These are phyloP conservation scores for Anthracocystis setariae DNA, from an alignment of 1,284 basidiomycete species.

Conservation along the genomic window DNA sequence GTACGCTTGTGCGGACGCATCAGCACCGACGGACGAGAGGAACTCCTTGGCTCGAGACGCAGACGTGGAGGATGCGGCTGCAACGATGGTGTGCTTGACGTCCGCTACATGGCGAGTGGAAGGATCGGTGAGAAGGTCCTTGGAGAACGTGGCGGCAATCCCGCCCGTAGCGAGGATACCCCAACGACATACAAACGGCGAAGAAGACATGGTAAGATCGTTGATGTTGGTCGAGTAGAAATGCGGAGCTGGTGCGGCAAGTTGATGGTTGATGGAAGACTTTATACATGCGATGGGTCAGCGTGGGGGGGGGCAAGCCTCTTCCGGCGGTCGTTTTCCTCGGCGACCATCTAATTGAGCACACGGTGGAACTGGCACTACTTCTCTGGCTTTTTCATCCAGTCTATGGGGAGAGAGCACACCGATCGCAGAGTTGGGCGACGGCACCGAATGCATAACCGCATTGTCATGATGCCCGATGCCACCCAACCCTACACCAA, in stretches of 20 bases:
- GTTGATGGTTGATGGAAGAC: too few species aligned
- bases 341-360: too few species aligned
- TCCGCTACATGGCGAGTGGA: conserved; percentile 75
- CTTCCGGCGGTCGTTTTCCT: too few species aligned
- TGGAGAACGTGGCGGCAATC: conserved; percentile 65
- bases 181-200: conserved; percentile 45
- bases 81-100: conserved; percentile 79
- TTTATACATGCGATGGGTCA: too few species aligned
- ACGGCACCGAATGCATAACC: conserved; percentile 1
- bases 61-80: conserved; percentile 77
- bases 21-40: conserved; percentile 71
- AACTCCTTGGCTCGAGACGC: conserved; percentile 78
- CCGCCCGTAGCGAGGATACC: conserved; percentile 59
- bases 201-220: conserved; percentile 8
- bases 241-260: too few species aligned
- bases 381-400: too few species aligned
- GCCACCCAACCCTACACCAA: too few species aligned
- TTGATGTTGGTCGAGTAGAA: neutral
- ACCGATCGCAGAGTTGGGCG: too few species aligned
- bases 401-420: too few species aligned
- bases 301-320: too few species aligned
- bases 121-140: conserved; percentile 68
- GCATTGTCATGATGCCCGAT: neutral
- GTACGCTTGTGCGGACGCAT: conserved; percentile 74
- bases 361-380: too few species aligned